Evolutionary conservation across 345 rosid genomes (phyloP).

Genomic region (Aurinia saxatilis): DNA sequence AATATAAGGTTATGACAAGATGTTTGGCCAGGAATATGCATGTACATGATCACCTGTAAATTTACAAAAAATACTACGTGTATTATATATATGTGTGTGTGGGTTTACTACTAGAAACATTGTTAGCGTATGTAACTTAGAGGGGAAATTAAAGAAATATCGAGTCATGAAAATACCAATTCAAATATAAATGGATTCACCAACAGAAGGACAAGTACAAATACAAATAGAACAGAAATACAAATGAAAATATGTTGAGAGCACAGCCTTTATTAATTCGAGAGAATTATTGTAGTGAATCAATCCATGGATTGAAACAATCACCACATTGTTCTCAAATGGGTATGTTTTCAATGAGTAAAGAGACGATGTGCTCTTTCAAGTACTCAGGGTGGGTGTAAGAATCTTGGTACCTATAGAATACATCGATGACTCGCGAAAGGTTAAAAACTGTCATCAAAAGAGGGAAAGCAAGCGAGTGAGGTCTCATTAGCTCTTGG

Average conservation of each 20-base stretch:
- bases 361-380: conserved; percentile 3
- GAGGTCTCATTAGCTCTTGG: conserved; percentile 19
- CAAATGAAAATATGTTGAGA: neutral
- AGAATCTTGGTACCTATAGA: conserved; percentile 15
- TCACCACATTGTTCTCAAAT: neutral
- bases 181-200: neutral
- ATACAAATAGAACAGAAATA: neutral
- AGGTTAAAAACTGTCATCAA: conserved; percentile 7
- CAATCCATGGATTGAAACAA: too few relatives aligned
- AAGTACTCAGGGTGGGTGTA: conserved; percentile 6
- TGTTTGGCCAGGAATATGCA: too few relatives aligned
- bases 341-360: neutral
- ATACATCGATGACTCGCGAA: conserved; percentile 10
- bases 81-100: too few relatives aligned
- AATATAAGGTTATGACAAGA: too few relatives aligned
- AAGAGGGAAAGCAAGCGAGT: neutral
- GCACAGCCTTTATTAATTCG: too few relatives aligned
- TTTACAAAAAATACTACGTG: too few relatives aligned
- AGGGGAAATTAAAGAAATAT: too few relatives aligned
- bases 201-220: neutral
- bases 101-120: too few relatives aligned
- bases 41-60: too few relatives aligned
- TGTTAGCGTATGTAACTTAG: too few relatives aligned
- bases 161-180: neutral
- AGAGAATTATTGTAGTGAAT: too few relatives aligned